Evolutionary conservation across 495 filamentous ascomycete species (phyloP).

Genomic region (Ascodesmis nigricans): DNA sequence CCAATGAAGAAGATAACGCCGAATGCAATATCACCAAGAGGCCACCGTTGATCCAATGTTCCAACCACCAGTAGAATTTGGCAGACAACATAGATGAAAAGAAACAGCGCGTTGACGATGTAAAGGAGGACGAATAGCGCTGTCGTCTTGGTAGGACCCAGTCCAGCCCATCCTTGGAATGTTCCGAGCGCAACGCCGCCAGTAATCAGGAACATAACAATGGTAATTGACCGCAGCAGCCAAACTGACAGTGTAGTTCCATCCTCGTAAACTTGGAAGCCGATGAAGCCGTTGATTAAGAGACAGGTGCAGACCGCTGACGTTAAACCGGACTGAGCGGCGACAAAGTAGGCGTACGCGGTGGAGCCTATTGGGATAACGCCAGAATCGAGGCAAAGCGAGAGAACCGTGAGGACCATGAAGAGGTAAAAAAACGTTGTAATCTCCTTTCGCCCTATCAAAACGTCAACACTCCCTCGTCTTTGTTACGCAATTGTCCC

Average conservation of each 20-base stretch:
- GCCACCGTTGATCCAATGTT: conserved; percentile 89
- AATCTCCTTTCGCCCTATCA: conserved; percentile 90
- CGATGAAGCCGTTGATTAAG: conserved; percentile 93
- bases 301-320: conserved; percentile 76
- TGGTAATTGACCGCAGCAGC: conserved; percentile 59
- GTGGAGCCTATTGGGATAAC: conserved; percentile 63
- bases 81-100: conserved; percentile 68
- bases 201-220: conserved; percentile 66
- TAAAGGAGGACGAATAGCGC: conserved; percentile 87
- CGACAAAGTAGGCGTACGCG: conserved; percentile 76
- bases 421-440: conserved; percentile 94
- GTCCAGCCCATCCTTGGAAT: conserved; percentile 76
- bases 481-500: background rate
- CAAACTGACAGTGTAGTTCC: conserved; percentile 89
- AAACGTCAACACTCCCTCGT: background rate
- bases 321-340: conserved; percentile 71
- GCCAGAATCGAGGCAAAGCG: conserved; percentile 79
- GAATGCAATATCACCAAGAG: conserved; percentile 78
- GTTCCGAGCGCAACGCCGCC: conserved; percentile 75
- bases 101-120: conserved; percentile 65
- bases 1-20: conserved; percentile 79
- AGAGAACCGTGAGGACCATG: conserved; percentile 69
- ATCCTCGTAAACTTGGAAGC: conserved; percentile 97
- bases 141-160: conserved; percentile 63
- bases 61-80: conserved; percentile 73